Conservation (phyloP, 2,329 filamentous ascomycete species). For the Hymenoscyphus scutula region DNA sequence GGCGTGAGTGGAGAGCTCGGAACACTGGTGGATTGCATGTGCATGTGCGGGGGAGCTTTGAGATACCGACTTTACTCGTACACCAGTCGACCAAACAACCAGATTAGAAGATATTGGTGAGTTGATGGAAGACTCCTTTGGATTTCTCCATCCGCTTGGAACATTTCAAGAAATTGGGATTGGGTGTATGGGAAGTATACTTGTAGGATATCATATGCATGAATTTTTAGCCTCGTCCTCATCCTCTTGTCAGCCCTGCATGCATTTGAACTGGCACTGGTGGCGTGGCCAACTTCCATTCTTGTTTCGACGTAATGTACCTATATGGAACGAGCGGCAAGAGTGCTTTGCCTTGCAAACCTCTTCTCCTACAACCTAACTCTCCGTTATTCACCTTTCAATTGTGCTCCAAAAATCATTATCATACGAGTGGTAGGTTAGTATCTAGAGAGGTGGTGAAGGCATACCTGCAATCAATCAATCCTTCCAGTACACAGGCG, state of each 20-base stretch:
- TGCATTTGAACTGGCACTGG: neutral
- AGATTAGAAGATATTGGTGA: neutral
- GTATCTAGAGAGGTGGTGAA: neutral
- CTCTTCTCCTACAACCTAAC: neutral
- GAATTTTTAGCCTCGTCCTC: neutral
- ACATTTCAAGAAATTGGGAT: neutral
- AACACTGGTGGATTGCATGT: neutral
- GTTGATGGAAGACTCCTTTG: neutral
- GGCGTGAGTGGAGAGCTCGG: neutral
- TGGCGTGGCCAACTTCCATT: slow-evolving; percentile 2
- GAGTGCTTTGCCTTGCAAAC: neutral
- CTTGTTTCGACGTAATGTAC: neutral
- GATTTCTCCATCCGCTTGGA: neutral
- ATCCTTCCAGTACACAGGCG: neutral
- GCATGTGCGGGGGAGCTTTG: neutral
- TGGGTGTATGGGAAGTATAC: neutral
- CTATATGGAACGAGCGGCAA: neutral
- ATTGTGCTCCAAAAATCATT: neutral
- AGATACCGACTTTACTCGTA: neutral
- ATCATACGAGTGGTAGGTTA: neutral
- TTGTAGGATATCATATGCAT: too few relatives aligned
- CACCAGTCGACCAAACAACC: neutral
- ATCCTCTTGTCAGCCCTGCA: neutral
- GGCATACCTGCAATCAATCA: neutral
- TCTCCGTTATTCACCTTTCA: neutral